Percentiles rank a stretch among this genome's conserved stretches.
phyloP scores from a whole-genome alignment of 2,329 filamentous ascomycete genomes.

The Emmonsiellopsis sp. region DNA sequence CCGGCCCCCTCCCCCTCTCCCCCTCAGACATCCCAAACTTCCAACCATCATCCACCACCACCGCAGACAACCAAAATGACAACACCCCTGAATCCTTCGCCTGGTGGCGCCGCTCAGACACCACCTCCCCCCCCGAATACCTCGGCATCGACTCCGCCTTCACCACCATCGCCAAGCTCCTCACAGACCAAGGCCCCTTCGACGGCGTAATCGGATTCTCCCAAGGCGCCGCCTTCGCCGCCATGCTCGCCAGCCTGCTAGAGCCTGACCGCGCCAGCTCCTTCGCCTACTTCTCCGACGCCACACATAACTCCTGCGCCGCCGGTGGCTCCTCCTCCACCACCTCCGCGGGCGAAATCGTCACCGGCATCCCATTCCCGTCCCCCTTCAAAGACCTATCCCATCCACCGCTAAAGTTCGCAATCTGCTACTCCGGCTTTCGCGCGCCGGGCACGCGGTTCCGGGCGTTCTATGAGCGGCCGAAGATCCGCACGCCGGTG shows the following conservation, averaged over 20 bases:
- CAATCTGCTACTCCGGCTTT: constrained; percentile 70
- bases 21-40: constrained; percentile 63
- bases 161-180: constrained; percentile 48
- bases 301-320: constrained; percentile 8
- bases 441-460: constrained; percentile 53
- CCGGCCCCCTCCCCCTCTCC: constrained; percentile 54
- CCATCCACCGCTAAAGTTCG: constrained; percentile 57
- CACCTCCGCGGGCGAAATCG: constrained; percentile 9
- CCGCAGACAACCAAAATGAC: constrained; percentile 20
- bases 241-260: constrained; percentile 61
- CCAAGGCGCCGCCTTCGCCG: constrained; percentile 66
- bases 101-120: constrained; percentile 64
- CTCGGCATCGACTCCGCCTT: constrained; percentile 62
- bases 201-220: constrained; percentile 76
- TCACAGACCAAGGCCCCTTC: constrained; percentile 56
- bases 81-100: constrained; percentile 61
- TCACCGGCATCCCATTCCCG: constrained; percentile 44
- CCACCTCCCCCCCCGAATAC: constrained; percentile 58
- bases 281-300: constrained; percentile 35
- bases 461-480: constrained; percentile 58
- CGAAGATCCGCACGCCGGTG: constrained; percentile 64
- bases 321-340: constrained; percentile 8
- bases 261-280: constrained; percentile 44
- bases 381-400: constrained; percentile 31
- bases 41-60: constrained; percentile 34